Evolutionary conservation across 2,329 filamentous ascomycete species (phyloP), one percentile per base, ranked within the genome.

Genomic region (Penicillium aurantiogriseum): DNA sequence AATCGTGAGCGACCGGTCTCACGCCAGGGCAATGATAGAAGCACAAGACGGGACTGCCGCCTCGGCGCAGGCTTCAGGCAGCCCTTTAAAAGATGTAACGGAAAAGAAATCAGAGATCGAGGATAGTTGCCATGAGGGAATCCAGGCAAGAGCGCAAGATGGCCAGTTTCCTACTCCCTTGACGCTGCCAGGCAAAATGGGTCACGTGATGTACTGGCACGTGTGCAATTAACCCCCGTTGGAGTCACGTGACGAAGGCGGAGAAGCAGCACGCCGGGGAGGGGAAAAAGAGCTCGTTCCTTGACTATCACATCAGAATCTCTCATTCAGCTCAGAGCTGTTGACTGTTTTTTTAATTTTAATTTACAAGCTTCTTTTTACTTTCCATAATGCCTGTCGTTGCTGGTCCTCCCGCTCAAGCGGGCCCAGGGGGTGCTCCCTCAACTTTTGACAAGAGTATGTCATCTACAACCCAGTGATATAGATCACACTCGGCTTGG

Each of bases 401-500:
- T 69, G 83, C 83, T 68, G 80, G 80, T 62, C 80, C 83, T 66
- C 73, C 74, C 53, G 74, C 67, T 31, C 54, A 53, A 54, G 70
- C 73, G 59, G 76, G 75, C 59, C 77, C 77, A 63, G 87, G 85
- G 63, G 65, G 64, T 57, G 51, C 13, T 17, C 87, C 86, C 57
- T 88, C 87, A 47, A 87, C 85, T 57, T 81, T 88, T 64, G 88
- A 91, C 74, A 91, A 91, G 76, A 81, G 88, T 89, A 81, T 59
- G 82, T 69, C 46, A 49, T 56, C 51, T 49, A 36, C 45, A 53
- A 40, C 27, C n/a, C 29, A 39, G 38, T 55, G 47, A 54, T 40
- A 42, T 58, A 70, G 54, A 56, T 49, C 46, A 29, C 29, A 36
- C 19, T 36, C 17, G n/a, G 40, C 42, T n/a, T 25, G n/a, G 33